Conservation (phyloP, 2,329 filamentous ascomycete species). For the Penicillium hordei region DNA sequence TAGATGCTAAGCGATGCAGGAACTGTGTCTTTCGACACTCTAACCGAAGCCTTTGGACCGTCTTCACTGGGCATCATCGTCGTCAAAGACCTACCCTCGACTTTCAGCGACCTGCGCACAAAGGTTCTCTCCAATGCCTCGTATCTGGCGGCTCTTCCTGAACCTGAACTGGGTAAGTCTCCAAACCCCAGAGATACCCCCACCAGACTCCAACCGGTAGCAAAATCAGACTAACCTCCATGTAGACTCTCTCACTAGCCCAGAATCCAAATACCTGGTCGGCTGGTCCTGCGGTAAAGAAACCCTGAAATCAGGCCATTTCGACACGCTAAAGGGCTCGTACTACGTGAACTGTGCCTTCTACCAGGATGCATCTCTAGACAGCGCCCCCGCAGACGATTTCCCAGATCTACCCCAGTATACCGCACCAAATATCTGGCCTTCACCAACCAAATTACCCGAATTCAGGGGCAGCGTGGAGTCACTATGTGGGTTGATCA, state of each 20-base stretch:
- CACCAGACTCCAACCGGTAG: neutral
- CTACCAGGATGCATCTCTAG: slow-evolving; percentile 42
- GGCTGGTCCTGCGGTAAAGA: slow-evolving; percentile 67
- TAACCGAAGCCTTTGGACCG: slow-evolving; percentile 76
- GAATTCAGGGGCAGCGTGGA: slow-evolving; percentile 74
- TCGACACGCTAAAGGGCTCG: slow-evolving; percentile 63
- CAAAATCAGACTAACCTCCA: neutral
- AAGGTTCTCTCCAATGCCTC: slow-evolving; percentile 81
- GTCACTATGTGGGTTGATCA: slow-evolving; percentile 76
- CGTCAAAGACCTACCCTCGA: slow-evolving; percentile 77
- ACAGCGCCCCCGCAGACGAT: slow-evolving; percentile 38
- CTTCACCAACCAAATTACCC: slow-evolving; percentile 64
- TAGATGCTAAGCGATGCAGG: slow-evolving; percentile 25
- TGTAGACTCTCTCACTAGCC: slow-evolving; percentile 45
- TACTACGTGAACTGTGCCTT: slow-evolving; percentile 65
- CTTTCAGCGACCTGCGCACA: slow-evolving; percentile 70
- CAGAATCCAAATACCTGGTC: slow-evolving; percentile 58
- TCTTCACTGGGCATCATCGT: slow-evolving; percentile 88
- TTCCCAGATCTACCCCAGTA: slow-evolving; percentile 74
- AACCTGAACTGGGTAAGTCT: slow-evolving; percentile 66
- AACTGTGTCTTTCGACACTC: slow-evolving; percentile 44
- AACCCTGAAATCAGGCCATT: slow-evolving; percentile 60
- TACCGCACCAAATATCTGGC: slow-evolving; percentile 88
- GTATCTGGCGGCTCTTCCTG: slow-evolving; percentile 78
- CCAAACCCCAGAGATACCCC: neutral